Conservation (phyloP, 2,329 filamentous ascomycete genomes). For the Colletotrichum salicis region DNA sequence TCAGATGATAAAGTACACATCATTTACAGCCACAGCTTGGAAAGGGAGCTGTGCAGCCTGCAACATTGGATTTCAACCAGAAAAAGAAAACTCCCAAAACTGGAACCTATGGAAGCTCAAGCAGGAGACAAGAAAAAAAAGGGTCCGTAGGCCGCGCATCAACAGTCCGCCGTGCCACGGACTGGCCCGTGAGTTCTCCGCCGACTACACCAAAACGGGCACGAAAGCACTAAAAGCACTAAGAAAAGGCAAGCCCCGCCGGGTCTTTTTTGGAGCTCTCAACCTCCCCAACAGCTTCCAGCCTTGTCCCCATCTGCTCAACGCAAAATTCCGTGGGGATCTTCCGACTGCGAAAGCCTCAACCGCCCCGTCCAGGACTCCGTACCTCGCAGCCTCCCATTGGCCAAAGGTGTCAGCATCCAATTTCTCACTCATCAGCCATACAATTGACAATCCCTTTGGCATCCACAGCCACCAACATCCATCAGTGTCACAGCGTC, state of each 20-base stretch:
- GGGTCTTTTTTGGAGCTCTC: conserved; percentile 23
- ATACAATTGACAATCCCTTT: neutral
- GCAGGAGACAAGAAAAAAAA: conserved; percentile 5
- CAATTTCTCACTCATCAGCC: neutral
- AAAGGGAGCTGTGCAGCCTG: neutral
- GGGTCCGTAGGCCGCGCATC: conserved; percentile 18
- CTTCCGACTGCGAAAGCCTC: conserved; percentile 25
- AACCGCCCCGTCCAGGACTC: neutral
- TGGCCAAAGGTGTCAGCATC: neutral
- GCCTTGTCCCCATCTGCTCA: conserved; percentile 36
- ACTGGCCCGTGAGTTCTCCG: conserved; percentile 32
- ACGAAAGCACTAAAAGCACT: neutral
- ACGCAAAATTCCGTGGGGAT: conserved; percentile 37
- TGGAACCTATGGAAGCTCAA: too few species aligned
- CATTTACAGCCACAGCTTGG: neutral
- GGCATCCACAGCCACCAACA: neutral
- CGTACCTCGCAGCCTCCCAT: neutral
- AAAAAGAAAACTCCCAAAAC: neutral
- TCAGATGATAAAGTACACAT: neutral
- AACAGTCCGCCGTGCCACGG: conserved; percentile 20
- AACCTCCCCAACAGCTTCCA: conserved; percentile 35
- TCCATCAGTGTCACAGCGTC: neutral
- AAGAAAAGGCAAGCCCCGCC: too few species aligned
- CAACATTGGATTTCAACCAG: neutral
- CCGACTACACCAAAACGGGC: conserved; percentile 26